Percentiles rank a stretch among this genome's conserved stretches.
Conservation (phyloP, 2,329 filamentous ascomycete genomes). For the Aspergillus tamarii region DNA sequence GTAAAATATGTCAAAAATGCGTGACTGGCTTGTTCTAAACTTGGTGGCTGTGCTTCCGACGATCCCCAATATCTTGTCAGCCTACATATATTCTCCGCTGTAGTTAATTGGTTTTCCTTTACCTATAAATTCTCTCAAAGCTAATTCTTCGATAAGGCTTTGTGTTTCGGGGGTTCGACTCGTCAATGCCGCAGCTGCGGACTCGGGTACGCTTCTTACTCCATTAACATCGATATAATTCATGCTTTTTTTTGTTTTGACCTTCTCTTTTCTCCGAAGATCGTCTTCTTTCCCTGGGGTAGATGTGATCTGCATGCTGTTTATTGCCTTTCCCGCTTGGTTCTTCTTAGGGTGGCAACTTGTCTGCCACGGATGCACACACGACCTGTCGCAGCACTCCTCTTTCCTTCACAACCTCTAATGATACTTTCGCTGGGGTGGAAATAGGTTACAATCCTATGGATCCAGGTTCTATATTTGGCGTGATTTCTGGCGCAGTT, state of each 20-base stretch:
- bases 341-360: background rate
- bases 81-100: background rate
- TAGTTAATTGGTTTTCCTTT: background rate
- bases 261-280: background rate
- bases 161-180: background rate
- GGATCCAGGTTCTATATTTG: conserved; percentile 41
- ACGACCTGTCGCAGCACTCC: background rate
- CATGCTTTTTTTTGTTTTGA: background rate
- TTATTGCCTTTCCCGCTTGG: background rate
- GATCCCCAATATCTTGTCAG: background rate
- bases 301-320: background rate
- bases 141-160: background rate
- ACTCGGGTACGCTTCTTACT: background rate
- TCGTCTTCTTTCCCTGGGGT: background rate
- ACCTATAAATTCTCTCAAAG: background rate
- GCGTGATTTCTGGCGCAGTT: conserved; percentile 37
- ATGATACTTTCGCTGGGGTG: background rate
- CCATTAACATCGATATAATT: background rate
- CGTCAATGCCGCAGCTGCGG: background rate
- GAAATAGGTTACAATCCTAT: conserved; percentile 18
- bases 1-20: background rate
- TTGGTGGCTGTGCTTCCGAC: background rate
- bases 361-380: background rate
- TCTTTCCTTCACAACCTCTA: background rate
- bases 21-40: background rate